phyloP scores from a whole-genome alignment of 768 basidiomycete species.

The Suillus subluteus region DNA sequence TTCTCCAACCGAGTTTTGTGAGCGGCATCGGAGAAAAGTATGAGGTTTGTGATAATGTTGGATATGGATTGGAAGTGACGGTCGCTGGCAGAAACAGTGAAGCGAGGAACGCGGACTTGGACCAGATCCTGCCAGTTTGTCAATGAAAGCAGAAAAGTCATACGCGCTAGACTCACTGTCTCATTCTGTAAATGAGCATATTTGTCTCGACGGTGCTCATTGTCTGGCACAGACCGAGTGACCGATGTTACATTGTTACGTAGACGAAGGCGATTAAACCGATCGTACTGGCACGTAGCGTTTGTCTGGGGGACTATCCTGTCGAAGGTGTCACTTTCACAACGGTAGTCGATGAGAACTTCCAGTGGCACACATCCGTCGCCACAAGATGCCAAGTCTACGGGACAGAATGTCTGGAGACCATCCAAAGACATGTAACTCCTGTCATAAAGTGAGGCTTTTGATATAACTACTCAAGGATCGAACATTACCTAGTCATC shows the following conservation, averaged over 20 bases:
- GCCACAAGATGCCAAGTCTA: conserved; percentile 40
- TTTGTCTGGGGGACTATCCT: conserved; percentile 89
- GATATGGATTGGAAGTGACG: conserved; percentile 85
- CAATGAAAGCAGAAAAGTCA: conserved; percentile 10
- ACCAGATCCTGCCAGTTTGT: conserved; percentile 67
- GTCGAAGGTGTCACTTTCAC: conserved; percentile 83
- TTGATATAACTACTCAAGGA: conserved; percentile 10
- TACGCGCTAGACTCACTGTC: conserved; percentile 47
- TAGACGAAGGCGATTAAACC: conserved; percentile 89
- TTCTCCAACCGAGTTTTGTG: conserved; percentile 79
- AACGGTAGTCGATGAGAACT: conserved; percentile 82
- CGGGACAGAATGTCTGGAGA: conserved; percentile 87
- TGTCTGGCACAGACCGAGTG: conserved; percentile 40
- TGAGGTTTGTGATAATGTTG: conserved; percentile 81
- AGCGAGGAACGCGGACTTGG: conserved; percentile 78
- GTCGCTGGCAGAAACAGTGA: conserved; percentile 85
- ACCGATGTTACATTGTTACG: conserved; percentile 69
- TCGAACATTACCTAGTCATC: conserved; percentile 69
- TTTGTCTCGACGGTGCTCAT: conserved; percentile 32
- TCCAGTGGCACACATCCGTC: conserved; percentile 82
- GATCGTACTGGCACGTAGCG: conserved; percentile 86
- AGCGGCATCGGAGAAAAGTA: conserved; percentile 88
- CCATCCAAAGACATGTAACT: conserved; percentile 79
- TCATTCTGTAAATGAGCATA: conserved; percentile 61
- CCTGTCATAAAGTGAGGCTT: conserved; percentile 41